Percentiles rank a stretch among this genome's conserved stretches.
Evolutionary conservation across 805 yeast species (phyloP).

Genomic region (Wickerhamomyces sydowiorum): DNA sequence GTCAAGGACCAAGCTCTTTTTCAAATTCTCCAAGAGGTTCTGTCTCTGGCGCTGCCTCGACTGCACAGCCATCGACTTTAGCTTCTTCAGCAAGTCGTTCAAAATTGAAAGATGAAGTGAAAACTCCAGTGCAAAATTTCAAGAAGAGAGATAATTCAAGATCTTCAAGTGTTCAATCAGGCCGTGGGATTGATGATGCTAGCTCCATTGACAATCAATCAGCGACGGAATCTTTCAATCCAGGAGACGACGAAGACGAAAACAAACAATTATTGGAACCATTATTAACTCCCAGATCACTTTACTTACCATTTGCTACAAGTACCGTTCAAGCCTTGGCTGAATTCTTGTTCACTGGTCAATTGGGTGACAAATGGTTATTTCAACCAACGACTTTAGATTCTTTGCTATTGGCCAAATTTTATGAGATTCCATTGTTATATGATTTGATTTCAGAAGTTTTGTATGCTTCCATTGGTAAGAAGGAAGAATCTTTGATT

Average conservation of each 20-base stretch:
- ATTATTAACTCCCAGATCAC: conserved; percentile 56
- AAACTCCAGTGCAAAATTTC: conserved; percentile 10
- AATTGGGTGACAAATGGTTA: conserved; percentile 71
- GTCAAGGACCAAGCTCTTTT: background rate
- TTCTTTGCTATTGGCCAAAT: conserved; percentile 53
- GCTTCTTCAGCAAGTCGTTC: conserved; percentile 5
- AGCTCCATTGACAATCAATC: conserved; percentile 12
- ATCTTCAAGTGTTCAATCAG: conserved; percentile 10
- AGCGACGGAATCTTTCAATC: conserved; percentile 8
- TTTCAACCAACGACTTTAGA: conserved; percentile 65
- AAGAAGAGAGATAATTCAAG: conserved; percentile 16
- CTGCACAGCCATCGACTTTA: background rate
- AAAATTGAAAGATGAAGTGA: conserved; percentile 15
- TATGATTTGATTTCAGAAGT: conserved; percentile 67
- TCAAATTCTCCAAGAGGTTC: conserved; percentile 43
- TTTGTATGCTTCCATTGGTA: conserved; percentile 62
- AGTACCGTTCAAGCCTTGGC: conserved; percentile 57
- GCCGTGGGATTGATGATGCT: conserved; percentile 8
- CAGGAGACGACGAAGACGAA: conserved; percentile 14
- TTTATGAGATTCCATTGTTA: conserved; percentile 63
- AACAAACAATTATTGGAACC: conserved; percentile 42
- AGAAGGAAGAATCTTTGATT: conserved; percentile 48
- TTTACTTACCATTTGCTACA: conserved; percentile 65
- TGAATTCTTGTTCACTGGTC: conserved; percentile 76
- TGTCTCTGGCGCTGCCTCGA: conserved; percentile 20